Evolutionary conservation across 768 basidiomycete genomes (phyloP), one percentile per base, ranked within the genome.

Genomic region (Trametes gibbosa): DNA sequence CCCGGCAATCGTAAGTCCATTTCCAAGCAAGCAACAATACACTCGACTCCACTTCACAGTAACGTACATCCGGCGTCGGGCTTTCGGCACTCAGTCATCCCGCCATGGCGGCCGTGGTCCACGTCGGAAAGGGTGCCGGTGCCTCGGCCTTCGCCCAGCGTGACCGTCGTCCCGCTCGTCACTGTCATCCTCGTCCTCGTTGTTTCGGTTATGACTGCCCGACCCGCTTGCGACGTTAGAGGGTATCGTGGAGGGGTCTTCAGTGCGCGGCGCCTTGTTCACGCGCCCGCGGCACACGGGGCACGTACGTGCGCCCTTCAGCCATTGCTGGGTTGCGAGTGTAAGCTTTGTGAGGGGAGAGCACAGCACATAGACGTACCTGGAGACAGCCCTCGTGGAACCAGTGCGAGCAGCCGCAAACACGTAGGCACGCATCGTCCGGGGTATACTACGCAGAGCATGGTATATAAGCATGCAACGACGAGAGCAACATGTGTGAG

Each of bases 281-380:
- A 90, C 86, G 25, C 79, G 73, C 64, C 84, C 82, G 41, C 90
- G 86, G 70, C 90, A 93, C 1, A 92, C 87, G 14, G 90, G 91
- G 63, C 91, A 93, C 0, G 89, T 91, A 50, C 77, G 84, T 5
- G 90, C 89, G 3, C 81, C 79, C 62, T 81, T 81, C 23, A 93
- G 79, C 91, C 91, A 93, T 87, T 90, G 85, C 87, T 91, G 59
- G 13, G 63, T 16, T 8, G 16, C 52, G 56, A 47, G 24, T 50
- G 39, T 60, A 63, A 49, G 57, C 57, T 46, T 9, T 45, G 43
- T 10, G 21, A 1, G 8, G 21, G 19, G 23, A 7, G 9, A 8
- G 21, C 21, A 14, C 21, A 24, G 16, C 16, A 5, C 7, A 8
- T n/a, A 24, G 12, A 17, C 81, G n/a, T 52, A 90, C 90, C 76